Base-by-base conservation (phyloP, 2,329 filamentous ascomycete genomes). In the Seiridium unicorne region DNA sequence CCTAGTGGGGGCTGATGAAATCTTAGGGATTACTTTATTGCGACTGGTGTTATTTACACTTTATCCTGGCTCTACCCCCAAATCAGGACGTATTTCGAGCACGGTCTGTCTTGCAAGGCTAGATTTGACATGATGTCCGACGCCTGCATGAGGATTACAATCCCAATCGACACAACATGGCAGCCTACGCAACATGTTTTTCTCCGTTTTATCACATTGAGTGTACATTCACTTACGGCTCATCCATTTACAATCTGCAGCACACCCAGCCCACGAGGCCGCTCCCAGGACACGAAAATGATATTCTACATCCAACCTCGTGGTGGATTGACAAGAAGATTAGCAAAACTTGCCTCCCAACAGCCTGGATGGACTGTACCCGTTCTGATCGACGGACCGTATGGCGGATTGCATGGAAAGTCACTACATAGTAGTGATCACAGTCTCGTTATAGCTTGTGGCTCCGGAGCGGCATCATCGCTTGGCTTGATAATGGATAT, bases 21-120 rank as follows among this genome's bases (percentile, higher is more conserved):
- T 55, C 11, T 5, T 38, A 80, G 81, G 82, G 81, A 87, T 71
- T 88, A 87, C 67, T 87, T 88, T 67, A 81, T 88, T 62, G 84
- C 81, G 2, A 78, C 81, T 0, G 84, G 73, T 7, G 76, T 79
- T 0, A 64, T 87, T 5, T 87, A 85, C 68, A 66, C 80, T 0
- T 65, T 79, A 3, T 80, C 74, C 44, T 79, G 79, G 62, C 63
- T 80, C 6, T 80, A 80, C 60, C 70, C 79, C 0, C 75, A 79
- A 60, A 71, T 79, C 49, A 73, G 77, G 11, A 83, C 80, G 2
- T 79, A 73, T 59, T 75, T 85, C 57, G 76, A 81, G 61, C 75
- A 84, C 64, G 82, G 83, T n/a, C 57, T 81, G 47, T n/a, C 31
- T 3, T 75, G 76, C 44, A 72, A 69, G 34, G 83, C 82, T 0